phyloP scores from a whole-genome alignment of 2,329 filamentous ascomycete genomes.

The Juglanconis oblonga region DNA sequence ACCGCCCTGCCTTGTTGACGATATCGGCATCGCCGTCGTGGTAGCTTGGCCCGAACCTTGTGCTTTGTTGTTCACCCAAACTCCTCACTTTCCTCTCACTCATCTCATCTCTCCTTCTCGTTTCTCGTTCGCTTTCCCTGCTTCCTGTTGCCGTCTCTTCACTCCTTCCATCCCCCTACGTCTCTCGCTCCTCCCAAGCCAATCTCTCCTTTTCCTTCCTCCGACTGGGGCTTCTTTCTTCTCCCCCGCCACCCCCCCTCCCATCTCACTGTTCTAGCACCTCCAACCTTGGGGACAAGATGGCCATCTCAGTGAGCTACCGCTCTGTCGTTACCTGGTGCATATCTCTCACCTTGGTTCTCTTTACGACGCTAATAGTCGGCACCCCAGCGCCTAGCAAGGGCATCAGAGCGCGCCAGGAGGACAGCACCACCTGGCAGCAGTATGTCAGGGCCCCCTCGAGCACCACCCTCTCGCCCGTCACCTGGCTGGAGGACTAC shows the following conservation, averaged over 20 bases:
- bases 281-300: not conserved
- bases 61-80: too few relatives aligned
- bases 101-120: not conserved
- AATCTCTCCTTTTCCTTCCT: not conserved
- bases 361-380: not conserved
- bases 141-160: not conserved
- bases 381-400: not conserved
- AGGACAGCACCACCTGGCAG: constrained; percentile 10
- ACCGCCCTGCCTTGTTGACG: not conserved
- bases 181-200: too few relatives aligned
- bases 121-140: not conserved
- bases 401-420: not conserved
- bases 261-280: too few relatives aligned
- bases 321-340: not conserved
- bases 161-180: not conserved
- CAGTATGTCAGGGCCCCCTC: constrained; percentile 18
- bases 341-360: not conserved
- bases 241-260: too few relatives aligned
- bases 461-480: constrained; percentile 9
- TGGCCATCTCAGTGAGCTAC: not conserved
- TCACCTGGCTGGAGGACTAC: constrained; percentile 19
- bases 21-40: not conserved
- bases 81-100: not conserved
- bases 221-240: not conserved
- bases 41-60: not conserved